Evolutionary conservation across 176 grass and related monocot genomes (phyloP).

Genomic region (Bromus sterilis): DNA sequence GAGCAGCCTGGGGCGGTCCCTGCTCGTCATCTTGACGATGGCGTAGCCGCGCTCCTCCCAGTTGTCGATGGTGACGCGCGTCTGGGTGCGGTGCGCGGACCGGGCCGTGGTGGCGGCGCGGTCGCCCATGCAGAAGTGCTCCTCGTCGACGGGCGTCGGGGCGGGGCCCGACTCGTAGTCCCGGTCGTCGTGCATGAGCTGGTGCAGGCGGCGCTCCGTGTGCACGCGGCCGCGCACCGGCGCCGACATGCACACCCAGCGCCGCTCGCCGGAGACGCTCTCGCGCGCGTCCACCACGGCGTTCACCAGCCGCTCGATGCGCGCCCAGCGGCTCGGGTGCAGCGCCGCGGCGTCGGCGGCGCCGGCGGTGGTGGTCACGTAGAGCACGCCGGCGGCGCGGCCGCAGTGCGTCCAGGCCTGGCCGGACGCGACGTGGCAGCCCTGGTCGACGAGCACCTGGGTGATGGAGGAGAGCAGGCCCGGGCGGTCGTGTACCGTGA

Average conservation of each 20-base stretch:
- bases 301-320: slow-evolving; percentile 53
- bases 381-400: slow-evolving; percentile 45
- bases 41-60: slow-evolving; percentile 69
- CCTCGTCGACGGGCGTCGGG: slow-evolving; percentile 35
- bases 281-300: slow-evolving; percentile 46
- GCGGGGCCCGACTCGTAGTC: slow-evolving; percentile 53
- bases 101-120: neutral
- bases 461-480: slow-evolving; percentile 58
- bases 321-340: slow-evolving; percentile 24
- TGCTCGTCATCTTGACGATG: slow-evolving; percentile 63
- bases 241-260: slow-evolving; percentile 37
- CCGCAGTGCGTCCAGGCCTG: slow-evolving; percentile 63
- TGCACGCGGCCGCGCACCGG: slow-evolving; percentile 47
- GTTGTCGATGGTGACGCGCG: slow-evolving; percentile 47
- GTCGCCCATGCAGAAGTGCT: slow-evolving; percentile 22
- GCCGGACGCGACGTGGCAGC: slow-evolving; percentile 49
- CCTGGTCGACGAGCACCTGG: slow-evolving; percentile 43
- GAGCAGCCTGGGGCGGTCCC: slow-evolving; percentile 55
- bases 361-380: slow-evolving; percentile 18
- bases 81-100: neutral
- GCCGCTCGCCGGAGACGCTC: slow-evolving; percentile 29
- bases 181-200: slow-evolving; percentile 64
- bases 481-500: slow-evolving; percentile 52
- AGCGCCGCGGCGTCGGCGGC: neutral
- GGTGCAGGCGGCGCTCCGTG: slow-evolving; percentile 63